Evolutionary conservation across 441 rosid genomes (phyloP), one percentile per base, ranked within the genome.

Genomic region (Gossypium davidsonii): DNA sequence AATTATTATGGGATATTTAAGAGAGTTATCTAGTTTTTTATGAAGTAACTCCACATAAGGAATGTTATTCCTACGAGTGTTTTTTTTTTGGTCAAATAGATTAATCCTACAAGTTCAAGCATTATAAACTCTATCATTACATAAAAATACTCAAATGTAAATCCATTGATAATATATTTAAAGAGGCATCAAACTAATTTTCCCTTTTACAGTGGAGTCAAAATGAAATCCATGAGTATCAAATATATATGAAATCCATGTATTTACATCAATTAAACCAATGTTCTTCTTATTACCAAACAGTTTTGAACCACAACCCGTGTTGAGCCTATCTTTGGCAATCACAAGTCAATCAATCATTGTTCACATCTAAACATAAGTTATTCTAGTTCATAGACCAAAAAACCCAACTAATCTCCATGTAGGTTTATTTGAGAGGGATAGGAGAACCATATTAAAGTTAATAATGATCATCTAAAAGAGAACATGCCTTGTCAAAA

Each of bases 401-500:
- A 15, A 67, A 12, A 53, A 68, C 14, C 28, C 48, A 6, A 39
- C 28, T 21, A 25, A 65, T 65, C 11, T 44, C 20, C 37, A 44
- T 5, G 26, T 44, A 65, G 69, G 37, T 53, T 37, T 62, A 20
- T 37, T 6, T 62, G 25, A n/a, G 20, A 46, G 25, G 23, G 20
- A 23, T 44, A 66, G 20, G 55, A 23, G 56, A 46, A 46, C 20
- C 20, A 46, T 37, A 57, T 48, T 70, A 18, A 9, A 73, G 67
- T 68, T 71, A 23, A 31, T 63, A 46, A 57, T 49, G 26, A 26
- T 55, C 34, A 73, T 31, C 17, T 21, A 15, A 49, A 55, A 56
- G 57, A 73, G 48, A 64, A 74, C 87, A 74, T 86, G 81, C 99
- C 97, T 89, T 78, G 81, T 92, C 91, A 68, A 92, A 90, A 75